These are phyloP conservation scores for Pythium biforme DNA, from an alignment of 352 stramenopile species.

Conservation along the genomic window DNA sequence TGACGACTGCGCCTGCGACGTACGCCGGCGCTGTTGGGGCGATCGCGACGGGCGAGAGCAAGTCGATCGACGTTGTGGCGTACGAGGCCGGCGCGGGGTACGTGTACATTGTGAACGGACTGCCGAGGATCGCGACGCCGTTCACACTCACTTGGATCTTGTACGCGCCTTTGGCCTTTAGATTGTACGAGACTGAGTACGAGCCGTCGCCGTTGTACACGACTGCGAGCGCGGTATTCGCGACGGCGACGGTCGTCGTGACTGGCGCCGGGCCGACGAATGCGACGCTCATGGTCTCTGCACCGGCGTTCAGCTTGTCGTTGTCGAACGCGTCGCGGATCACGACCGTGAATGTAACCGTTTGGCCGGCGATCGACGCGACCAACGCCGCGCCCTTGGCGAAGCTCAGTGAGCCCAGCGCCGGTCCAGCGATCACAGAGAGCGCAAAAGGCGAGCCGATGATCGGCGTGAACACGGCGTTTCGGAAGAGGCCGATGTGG, in stretches of 20 bases:
- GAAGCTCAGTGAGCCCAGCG: conserved; percentile 43
- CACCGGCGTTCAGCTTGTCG: conserved; percentile 54
- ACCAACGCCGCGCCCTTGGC: conserved; percentile 45
- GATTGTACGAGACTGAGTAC: conserved; percentile 44
- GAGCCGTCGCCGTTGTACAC: conserved; percentile 35
- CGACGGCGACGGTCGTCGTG: conserved; percentile 13
- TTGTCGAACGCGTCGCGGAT: conserved; percentile 64
- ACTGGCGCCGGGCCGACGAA: conserved; percentile 39
- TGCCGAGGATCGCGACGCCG: conserved; percentile 35
- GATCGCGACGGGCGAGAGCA: conserved; percentile 34
- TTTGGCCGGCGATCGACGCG: conserved; percentile 49
- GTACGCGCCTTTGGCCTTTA: conserved; percentile 46
- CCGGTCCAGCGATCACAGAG: conserved; percentile 44
- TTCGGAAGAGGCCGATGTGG: conserved; percentile 32
- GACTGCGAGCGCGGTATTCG: conserved; percentile 26
- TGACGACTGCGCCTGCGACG: conserved; percentile 39
- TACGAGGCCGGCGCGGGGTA: conserved; percentile 44
- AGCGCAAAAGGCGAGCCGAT: conserved; percentile 52
- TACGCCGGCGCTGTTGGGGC: conserved; percentile 20
- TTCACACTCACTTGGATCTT: conserved; percentile 46
- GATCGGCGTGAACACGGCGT: conserved; percentile 27
- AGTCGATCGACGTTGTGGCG: conserved; percentile 47
- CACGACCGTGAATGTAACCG: conserved; percentile 45
- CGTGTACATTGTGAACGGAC: conserved; percentile 59
- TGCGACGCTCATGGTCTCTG: conserved; percentile 37